Percentiles rank a stretch among this genome's conserved stretches.
These are phyloP conservation scores for Globisporangium okanoganense DNA, from an alignment of 352 stramenopile species.

Conservation along the genomic window DNA sequence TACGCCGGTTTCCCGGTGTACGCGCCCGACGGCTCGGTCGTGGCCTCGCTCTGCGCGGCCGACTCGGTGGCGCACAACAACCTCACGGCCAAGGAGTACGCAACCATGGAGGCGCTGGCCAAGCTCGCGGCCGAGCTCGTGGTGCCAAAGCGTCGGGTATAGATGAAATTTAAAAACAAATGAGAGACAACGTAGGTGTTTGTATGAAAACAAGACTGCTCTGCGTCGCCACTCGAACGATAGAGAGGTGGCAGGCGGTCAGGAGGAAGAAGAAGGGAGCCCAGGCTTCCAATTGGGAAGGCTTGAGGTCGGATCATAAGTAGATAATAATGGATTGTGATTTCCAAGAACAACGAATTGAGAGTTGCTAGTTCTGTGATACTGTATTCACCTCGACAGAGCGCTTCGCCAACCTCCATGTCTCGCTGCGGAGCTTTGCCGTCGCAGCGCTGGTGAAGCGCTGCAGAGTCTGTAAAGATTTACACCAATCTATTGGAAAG, in stretches of 20 bases:
- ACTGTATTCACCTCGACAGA: too few species aligned
- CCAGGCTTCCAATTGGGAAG: neutral
- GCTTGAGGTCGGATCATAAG: neutral
- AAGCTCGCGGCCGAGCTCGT: conserved; percentile 50
- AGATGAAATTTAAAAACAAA: neutral
- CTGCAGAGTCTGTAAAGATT: too few species aligned
- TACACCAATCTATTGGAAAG: too few species aligned
- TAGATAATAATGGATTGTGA: neutral
- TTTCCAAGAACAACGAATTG: too few species aligned
- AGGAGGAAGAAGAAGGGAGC: neutral
- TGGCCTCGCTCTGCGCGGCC: conserved; percentile 40
- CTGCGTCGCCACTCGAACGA: neutral
- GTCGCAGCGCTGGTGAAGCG: too few species aligned
- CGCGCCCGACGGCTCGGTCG: conserved; percentile 39
- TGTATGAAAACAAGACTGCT: conserved; percentile 1
- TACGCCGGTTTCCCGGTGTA: conserved; percentile 61
- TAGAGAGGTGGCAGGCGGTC: neutral
- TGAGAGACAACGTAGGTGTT: neutral
- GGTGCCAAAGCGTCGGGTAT: neutral
- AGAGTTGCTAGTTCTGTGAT: too few species aligned
- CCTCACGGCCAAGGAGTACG: conserved; percentile 68
- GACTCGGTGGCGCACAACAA: conserved; percentile 45
- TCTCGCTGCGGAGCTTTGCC: too few species aligned
- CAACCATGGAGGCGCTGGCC: conserved; percentile 61
- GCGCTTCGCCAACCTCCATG: too few species aligned